Percentiles rank a stretch among this genome's conserved stretches.
These are phyloP conservation scores for Musa balbisiana DNA, from an alignment of 202 grass and related monocot genomes.

Conservation along the genomic window DNA sequence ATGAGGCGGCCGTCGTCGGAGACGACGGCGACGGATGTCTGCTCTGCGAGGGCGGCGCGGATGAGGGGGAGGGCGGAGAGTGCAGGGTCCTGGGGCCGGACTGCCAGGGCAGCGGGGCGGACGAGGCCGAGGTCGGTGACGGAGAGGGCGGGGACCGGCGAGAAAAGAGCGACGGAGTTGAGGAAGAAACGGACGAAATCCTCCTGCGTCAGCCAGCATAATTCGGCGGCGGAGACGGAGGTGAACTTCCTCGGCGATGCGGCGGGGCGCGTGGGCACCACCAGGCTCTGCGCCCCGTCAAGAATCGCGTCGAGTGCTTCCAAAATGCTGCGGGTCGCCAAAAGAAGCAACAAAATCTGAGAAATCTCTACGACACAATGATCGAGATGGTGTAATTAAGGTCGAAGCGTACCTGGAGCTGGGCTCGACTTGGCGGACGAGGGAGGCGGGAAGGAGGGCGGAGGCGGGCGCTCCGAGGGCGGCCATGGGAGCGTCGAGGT, in stretches of 20 bases:
- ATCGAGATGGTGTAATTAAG: neutral
- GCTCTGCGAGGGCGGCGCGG: conserved; percentile 7
- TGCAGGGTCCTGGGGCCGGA: neutral
- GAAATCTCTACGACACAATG: neutral
- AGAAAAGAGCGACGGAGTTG: conserved; percentile 9
- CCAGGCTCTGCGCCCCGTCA: conserved; percentile 43
- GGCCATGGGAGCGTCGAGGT: conserved; percentile 27
- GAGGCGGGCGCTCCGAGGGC: conserved; percentile 41
- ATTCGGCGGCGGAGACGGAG: neutral
- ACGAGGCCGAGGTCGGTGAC: conserved; percentile 8
- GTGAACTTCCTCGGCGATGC: neutral
- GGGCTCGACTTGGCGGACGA: conserved; percentile 35
- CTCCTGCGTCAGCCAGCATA: conserved; percentile 14
- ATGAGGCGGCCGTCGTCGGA: conserved; percentile 5
- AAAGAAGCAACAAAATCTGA: neutral
- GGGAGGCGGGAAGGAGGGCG: conserved; percentile 23
- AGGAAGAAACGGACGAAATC: conserved; percentile 16
- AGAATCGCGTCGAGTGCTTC: conserved; percentile 58
- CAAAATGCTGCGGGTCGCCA: conserved; percentile 32
- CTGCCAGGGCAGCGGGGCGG: neutral
- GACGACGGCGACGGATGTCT: conserved; percentile 10
- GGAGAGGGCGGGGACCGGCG: neutral
- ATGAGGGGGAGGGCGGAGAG: conserved; percentile 2
- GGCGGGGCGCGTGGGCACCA: conserved; percentile 24
- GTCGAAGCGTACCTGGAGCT: conserved; percentile 38